A percentile compares a stretch with the other conserved stretches of the same genome.
phyloP scores from a whole-genome alignment of 2,329 filamentous ascomycete species.

The Zalaria obscura region DNA sequence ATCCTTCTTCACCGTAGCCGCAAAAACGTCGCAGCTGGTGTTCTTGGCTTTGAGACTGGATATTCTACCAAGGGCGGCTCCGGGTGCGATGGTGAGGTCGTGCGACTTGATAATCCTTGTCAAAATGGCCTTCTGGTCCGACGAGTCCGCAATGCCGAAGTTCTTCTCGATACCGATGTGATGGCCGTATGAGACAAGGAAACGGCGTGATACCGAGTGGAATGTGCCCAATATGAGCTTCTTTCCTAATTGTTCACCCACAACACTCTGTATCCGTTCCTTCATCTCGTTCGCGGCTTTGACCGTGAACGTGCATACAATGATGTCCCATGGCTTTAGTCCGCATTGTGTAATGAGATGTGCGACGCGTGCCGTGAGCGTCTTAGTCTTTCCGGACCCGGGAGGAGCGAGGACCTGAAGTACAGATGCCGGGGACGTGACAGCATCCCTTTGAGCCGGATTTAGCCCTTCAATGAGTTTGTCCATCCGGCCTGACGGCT shows the following conservation, averaged over 20 bases:
- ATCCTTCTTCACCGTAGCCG: slow-evolving; percentile 29
- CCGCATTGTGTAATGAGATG: slow-evolving; percentile 64
- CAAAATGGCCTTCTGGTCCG: slow-evolving; percentile 66
- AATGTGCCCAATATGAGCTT: slow-evolving; percentile 84
- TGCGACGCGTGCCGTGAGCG: slow-evolving; percentile 79
- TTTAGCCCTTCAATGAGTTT: slow-evolving; percentile 48
- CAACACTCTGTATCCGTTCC: slow-evolving; percentile 62
- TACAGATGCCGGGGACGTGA: slow-evolving; percentile 45
- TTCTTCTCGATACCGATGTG: slow-evolving; percentile 68
- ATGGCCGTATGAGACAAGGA: slow-evolving; percentile 70
- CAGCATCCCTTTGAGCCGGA: slow-evolving; percentile 47
- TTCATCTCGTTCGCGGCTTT: slow-evolving; percentile 94
- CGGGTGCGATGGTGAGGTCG: slow-evolving; percentile 55
- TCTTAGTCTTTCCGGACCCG: slow-evolving; percentile 83
- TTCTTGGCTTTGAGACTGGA: slow-evolving; percentile 46
- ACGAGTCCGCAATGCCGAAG: slow-evolving; percentile 81
- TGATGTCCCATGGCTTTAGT: slow-evolving; percentile 69
- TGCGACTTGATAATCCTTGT: slow-evolving; percentile 59
- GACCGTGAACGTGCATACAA: slow-evolving; percentile 94
- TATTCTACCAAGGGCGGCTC: slow-evolving; percentile 60
- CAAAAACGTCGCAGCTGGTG: slow-evolving; percentile 30
- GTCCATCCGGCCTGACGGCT: slow-evolving; percentile 26
- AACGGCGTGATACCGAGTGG: slow-evolving; percentile 79
- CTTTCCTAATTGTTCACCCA: slow-evolving; percentile 63
- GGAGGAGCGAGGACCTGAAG: slow-evolving; percentile 50